Conservation (phyloP, 129 eudicot species). For the Helianthus annuus region DNA sequence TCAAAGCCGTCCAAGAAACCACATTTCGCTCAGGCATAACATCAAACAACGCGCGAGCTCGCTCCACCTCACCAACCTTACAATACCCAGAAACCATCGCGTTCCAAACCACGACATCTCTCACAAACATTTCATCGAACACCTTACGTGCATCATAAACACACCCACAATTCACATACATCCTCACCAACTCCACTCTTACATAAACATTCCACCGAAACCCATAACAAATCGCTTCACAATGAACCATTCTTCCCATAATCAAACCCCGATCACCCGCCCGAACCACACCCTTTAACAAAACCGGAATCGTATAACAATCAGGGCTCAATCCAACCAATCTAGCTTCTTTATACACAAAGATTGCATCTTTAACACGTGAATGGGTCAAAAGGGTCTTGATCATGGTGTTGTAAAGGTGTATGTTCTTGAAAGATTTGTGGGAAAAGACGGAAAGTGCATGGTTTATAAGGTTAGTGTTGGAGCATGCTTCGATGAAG, state of each 20-base stretch:
- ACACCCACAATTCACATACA: slow-evolving; percentile 37
- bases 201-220: slow-evolving; percentile 36
- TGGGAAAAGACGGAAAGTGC: slow-evolving; percentile 41
- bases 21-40: slow-evolving; percentile 41
- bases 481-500: slow-evolving; percentile 44
- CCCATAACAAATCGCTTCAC: slow-evolving; percentile 39
- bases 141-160: slow-evolving; percentile 44
- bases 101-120: slow-evolving; percentile 51
- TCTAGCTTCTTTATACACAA: slow-evolving; percentile 36
- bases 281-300: slow-evolving; percentile 47
- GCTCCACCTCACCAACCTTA: slow-evolving; percentile 42
- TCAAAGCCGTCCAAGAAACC: slow-evolving; percentile 50
- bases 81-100: slow-evolving; percentile 62
- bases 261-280: slow-evolving; percentile 11
- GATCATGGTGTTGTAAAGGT: slow-evolving; percentile 57
- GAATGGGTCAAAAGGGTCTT: slow-evolving; percentile 23
- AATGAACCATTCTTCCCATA: slow-evolving; percentile 47
- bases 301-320: slow-evolving; percentile 45
- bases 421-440: slow-evolving; percentile 15
- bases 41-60: slow-evolving; percentile 33
- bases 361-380: slow-evolving; percentile 32
- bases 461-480: slow-evolving; percentile 29
- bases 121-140: slow-evolving; percentile 45
- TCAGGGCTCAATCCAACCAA: slow-evolving; percentile 41
- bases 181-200: slow-evolving; percentile 34